Base-by-base conservation (phyloP, 2,329 filamentous ascomycete species). In the Cladosporium sp. region DNA sequence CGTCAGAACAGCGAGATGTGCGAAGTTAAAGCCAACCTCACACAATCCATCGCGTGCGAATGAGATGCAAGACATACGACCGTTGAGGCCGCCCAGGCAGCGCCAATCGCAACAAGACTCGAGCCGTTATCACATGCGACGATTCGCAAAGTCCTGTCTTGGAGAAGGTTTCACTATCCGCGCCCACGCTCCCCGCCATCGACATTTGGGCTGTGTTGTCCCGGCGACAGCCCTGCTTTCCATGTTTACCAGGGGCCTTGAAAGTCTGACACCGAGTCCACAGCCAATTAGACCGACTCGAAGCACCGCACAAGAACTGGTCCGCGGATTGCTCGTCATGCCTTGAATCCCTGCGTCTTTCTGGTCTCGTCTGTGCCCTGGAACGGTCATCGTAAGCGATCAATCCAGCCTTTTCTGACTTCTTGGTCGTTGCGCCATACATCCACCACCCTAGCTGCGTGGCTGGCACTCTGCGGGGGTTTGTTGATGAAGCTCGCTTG, bases 381-480 rank as follows among this genome's bases (percentile, higher is more conserved):
- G 22, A 41, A 48, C 45, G 45, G 45, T 41, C 17, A 22, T 12
- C 45, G 27, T 41, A 48, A 24, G 45, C 45, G 37, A 48, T 48
- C 45, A 27, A 48, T 9, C 45, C 45, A 48, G 37, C 30, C 45
- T 48, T 36, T n/a, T 20, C 24, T 17, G 37, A 34, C 27, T 32
- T n/a, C 45, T 41, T 40, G 37, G 37, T 40, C 37, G 37, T 48
- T 48, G 37, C 45, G 45, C 45, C 39, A 48, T 48, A 48, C 36
- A 32, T 34, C 32, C 32, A n/a, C 32, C 22, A 32, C 19, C 32
- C 32, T 36, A 7, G 32, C 32, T 13, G 45, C 45, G 45, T 48
- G 45, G 45, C 45, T 48, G 45, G 45, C 37, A 22, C 13, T 24
- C 37, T 48, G 45, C 45, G 45, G 45, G 39, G 45, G 45, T 48